Conservation (phyloP, 129 eudicot genomes). For the Logfia minima region DNA sequence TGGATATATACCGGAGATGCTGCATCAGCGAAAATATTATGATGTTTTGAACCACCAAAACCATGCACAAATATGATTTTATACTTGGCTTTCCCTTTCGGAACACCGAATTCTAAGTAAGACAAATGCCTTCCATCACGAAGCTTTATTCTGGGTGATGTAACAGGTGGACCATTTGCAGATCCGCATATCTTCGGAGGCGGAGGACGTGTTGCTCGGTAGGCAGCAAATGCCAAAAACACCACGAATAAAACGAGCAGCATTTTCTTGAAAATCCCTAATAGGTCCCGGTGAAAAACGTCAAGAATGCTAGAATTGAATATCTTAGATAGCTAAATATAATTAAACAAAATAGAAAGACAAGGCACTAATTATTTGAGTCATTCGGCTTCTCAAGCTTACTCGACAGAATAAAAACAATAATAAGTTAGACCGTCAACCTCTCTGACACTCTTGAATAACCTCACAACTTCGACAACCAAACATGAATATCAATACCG, state of each 20-base stretch:
- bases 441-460: no score
- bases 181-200: constrained; percentile 37
- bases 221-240: constrained; percentile 54
- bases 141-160: constrained; percentile 67
- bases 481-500: no score
- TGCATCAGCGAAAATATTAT: constrained; percentile 44
- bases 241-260: constrained; percentile 35
- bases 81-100: constrained; percentile 58
- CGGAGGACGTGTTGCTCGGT: constrained; percentile 29
- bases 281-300: background rate
- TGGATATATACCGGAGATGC: constrained; percentile 45
- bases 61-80: constrained; percentile 71
- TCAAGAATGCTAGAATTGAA: background rate
- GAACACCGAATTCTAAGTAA: constrained; percentile 68
- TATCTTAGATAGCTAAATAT: background rate
- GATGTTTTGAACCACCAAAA: constrained; percentile 52
- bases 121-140: constrained; percentile 80
- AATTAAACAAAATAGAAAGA: no score
- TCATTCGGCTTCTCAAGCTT: no score
- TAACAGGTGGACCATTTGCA: constrained; percentile 41
- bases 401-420: no score
- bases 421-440: no score
- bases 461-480: no score
- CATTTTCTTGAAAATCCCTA: constrained; percentile 58
- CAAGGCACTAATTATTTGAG: no score